These are phyloP conservation scores for Coniochaeta pulveracea DNA, from an alignment of 2,329 filamentous ascomycete species.

Conservation along the genomic window DNA sequence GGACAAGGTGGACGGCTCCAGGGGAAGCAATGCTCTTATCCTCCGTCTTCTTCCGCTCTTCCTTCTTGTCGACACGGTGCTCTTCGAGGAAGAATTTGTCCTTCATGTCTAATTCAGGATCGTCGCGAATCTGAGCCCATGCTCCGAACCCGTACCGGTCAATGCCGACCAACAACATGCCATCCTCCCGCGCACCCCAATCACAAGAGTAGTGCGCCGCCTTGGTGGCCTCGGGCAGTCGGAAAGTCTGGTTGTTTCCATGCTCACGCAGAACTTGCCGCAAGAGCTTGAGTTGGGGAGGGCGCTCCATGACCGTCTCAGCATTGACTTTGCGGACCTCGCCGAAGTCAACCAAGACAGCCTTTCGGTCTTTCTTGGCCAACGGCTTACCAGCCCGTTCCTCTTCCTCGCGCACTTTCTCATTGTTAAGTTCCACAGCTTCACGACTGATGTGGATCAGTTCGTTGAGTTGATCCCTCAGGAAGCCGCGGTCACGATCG, in stretches of 20 bases:
- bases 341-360: slow-evolving; percentile 87
- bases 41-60: slow-evolving; percentile 70
- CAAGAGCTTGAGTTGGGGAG: slow-evolving; percentile 76
- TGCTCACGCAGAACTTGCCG: slow-evolving; percentile 58
- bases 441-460: slow-evolving; percentile 50
- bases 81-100: slow-evolving; percentile 97
- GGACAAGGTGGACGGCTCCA: slow-evolving; percentile 92
- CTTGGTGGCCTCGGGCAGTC: slow-evolving; percentile 85
- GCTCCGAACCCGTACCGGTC: slow-evolving; percentile 89
- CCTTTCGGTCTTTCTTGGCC: slow-evolving; percentile 97
- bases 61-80: slow-evolving; percentile 95
- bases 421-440: slow-evolving; percentile 55
- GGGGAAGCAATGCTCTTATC: slow-evolving; percentile 82
- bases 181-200: slow-evolving; percentile 90
- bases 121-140: slow-evolving; percentile 90
- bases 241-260: slow-evolving; percentile 67
- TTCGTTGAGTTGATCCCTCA: slow-evolving; percentile 65
- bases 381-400: slow-evolving; percentile 70
- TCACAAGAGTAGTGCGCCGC: slow-evolving; percentile 81
- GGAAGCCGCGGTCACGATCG: slow-evolving; percentile 70
- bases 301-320: slow-evolving; percentile 86
- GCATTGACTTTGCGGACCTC: slow-evolving; percentile 93
- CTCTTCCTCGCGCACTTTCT: slow-evolving; percentile 67
- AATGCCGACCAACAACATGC: slow-evolving; percentile 93
- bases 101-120: slow-evolving; percentile 69